These are phyloP conservation scores for Boletus rubroflammeus DNA, from an alignment of 768 basidiomycete genomes.

Conservation along the genomic window DNA sequence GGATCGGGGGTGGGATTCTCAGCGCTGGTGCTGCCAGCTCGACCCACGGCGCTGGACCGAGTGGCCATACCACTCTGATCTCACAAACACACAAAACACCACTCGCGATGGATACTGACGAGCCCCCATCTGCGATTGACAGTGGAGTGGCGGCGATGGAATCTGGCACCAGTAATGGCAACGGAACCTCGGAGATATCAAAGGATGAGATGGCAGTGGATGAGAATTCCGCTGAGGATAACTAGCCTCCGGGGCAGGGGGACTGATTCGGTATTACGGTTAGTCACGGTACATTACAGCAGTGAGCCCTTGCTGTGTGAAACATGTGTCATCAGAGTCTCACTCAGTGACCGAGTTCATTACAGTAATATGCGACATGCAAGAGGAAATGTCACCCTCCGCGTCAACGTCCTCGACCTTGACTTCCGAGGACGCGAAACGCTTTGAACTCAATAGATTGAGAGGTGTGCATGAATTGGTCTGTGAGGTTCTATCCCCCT, in stretches of 20 bases:
- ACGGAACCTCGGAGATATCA: conserved; percentile 13
- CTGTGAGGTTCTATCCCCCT: neutral
- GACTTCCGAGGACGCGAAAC: conserved; percentile 66
- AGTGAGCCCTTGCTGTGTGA: neutral
- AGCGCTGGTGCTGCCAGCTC: conserved; percentile 51
- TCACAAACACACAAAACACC: conserved; percentile 27
- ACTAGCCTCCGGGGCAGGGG: neutral
- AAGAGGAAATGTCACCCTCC: conserved; percentile 5
- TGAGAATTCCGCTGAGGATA: conserved; percentile 14
- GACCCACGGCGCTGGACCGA: conserved; percentile 74
- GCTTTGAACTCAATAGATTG: conserved; percentile 75
- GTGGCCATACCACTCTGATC: conserved; percentile 53
- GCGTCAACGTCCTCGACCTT: conserved; percentile 27
- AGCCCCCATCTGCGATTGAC: conserved; percentile 18
- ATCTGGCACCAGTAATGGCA: conserved; percentile 13
- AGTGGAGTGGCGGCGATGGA: conserved; percentile 15
- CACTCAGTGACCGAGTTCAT: neutral
- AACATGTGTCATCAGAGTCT: conserved; percentile 18
- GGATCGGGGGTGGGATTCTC: conserved; percentile 69
- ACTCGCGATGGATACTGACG: conserved; percentile 36
- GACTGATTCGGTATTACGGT: neutral
- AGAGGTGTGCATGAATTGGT: conserved; percentile 46
- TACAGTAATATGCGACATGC: conserved; percentile 9
- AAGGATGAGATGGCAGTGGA: conserved; percentile 29
- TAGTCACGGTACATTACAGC: no score